A percentile compares a stretch with the other conserved stretches of the same genome.
Conservation (phyloP, 2,329 filamentous ascomycete genomes). For the Paecilomyces sp. region DNA sequence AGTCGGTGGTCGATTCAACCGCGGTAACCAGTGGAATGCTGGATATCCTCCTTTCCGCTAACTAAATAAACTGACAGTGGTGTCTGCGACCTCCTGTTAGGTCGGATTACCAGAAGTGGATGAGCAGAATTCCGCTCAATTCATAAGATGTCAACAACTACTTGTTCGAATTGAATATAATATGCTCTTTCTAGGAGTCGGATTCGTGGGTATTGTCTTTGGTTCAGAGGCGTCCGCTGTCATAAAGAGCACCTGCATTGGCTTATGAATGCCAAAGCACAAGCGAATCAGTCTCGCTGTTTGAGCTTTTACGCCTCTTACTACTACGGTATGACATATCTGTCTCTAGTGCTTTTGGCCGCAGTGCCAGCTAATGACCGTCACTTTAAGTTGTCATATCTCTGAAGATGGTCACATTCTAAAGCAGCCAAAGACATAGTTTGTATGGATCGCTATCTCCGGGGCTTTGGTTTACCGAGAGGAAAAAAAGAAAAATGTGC, state of each 20-base stretch:
- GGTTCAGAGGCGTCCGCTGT: constrained; percentile 11
- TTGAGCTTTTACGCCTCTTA: constrained; percentile 17
- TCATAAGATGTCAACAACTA: neutral
- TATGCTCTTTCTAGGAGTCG: constrained; percentile 13
- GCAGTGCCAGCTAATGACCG: constrained; percentile 3
- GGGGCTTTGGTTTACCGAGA: constrained; percentile 20
- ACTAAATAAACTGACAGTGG: constrained; percentile 4
- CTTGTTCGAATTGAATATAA: neutral
- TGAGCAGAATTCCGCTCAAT: neutral
- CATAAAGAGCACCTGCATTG: constrained; percentile 16
- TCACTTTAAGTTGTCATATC: constrained; percentile 18
- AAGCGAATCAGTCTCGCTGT: constrained; percentile 10
- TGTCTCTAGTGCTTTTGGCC: constrained; percentile 2
- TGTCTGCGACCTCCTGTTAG: neutral
- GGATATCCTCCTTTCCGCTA: constrained; percentile 31
- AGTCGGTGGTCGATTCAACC: constrained; percentile 27
- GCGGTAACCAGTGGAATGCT: constrained; percentile 29
- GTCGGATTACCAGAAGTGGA: neutral
- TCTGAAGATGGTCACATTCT: constrained; percentile 17
- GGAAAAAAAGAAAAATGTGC: neutral
- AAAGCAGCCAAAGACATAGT: constrained; percentile 8
- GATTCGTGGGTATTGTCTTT: constrained; percentile 13
- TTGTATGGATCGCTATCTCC: constrained; percentile 15
- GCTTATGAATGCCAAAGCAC: constrained; percentile 10
- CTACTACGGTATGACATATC: constrained; percentile 10